Evolutionary conservation across 768 basidiomycete species (phyloP).

Genomic region (Russula brevipes): DNA sequence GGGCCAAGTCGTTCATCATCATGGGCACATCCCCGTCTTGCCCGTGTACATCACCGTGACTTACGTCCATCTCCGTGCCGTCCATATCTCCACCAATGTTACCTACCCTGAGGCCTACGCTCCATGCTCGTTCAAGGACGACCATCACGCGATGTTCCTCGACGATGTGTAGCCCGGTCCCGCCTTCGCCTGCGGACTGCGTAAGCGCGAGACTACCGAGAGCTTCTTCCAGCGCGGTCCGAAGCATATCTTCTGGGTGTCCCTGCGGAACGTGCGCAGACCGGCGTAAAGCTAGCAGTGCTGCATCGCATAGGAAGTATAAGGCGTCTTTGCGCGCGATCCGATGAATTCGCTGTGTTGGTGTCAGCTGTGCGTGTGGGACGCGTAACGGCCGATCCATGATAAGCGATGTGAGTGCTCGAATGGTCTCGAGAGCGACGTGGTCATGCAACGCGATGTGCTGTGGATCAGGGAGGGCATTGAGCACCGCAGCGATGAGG

Average conservation of each 20-base stretch:
- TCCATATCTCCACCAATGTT: not conserved
- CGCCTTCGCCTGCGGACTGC: not conserved
- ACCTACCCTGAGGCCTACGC: slow-evolving; percentile 10
- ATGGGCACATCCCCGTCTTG: not conserved
- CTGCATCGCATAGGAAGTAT: slow-evolving; percentile 13
- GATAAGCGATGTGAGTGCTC: slow-evolving; percentile 13
- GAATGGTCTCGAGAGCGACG: slow-evolving; percentile 8
- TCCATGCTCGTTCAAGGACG: slow-evolving; percentile 17
- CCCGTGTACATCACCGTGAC: not conserved
- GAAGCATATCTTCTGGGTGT: not conserved
- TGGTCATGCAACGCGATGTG: not conserved
- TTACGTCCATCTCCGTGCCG: not conserved
- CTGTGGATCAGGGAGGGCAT: not conserved
- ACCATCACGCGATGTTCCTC: slow-evolving; percentile 13
- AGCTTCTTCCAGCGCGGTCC: not conserved
- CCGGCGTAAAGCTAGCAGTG: slow-evolving; percentile 4
- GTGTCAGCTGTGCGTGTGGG: not conserved
- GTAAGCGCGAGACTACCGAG: slow-evolving; percentile 15
- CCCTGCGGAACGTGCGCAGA: not conserved
- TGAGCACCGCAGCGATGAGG: not conserved
- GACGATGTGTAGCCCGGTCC: slow-evolving; percentile 8
- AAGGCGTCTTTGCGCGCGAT: slow-evolving; percentile 21
- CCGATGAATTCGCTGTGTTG: slow-evolving; percentile 10
- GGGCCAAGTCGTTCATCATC: not conserved
- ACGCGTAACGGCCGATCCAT: not conserved